Evolutionary conservation across 1,284 basidiomycete genomes (phyloP).

Genomic region (Boletus smithii): DNA sequence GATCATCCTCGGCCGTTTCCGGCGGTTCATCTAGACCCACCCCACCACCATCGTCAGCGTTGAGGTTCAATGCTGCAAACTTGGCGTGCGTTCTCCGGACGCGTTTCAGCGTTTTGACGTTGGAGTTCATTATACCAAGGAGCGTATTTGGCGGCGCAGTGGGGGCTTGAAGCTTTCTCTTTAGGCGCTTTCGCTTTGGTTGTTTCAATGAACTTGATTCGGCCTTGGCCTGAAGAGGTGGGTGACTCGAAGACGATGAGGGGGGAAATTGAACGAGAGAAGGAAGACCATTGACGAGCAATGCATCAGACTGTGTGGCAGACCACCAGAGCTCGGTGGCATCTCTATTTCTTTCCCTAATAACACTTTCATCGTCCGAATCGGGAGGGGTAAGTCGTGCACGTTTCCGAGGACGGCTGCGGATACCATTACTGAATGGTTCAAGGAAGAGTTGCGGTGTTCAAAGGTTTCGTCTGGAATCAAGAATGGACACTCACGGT

Average conservation of each 20-base stretch:
- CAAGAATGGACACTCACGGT: constrained; percentile 40
- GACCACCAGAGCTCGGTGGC: constrained; percentile 70
- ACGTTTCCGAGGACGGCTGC: constrained; percentile 45
- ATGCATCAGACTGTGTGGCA: constrained; percentile 55
- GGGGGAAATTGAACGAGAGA: constrained; percentile 46
- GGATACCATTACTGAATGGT: constrained; percentile 41
- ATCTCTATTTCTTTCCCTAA: constrained; percentile 34
- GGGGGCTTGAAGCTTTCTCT: constrained; percentile 34
- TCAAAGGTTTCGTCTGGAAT: constrained; percentile 8
- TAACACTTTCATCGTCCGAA: constrained; percentile 30
- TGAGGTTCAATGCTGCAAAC: constrained; percentile 55
- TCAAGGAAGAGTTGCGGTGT: too few relatives aligned
- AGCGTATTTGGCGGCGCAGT: constrained; percentile 45
- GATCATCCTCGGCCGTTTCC: constrained; percentile 23
- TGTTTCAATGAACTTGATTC: constrained; percentile 15
- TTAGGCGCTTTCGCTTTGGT: constrained; percentile 35
- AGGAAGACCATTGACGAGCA: constrained; percentile 66
- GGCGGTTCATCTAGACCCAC: constrained; percentile 28
- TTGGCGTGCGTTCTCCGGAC: constrained; percentile 68
- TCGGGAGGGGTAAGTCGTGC: constrained; percentile 34
- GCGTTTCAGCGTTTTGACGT: constrained; percentile 67
- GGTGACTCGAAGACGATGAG: constrained; percentile 22
- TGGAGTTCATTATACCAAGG: constrained; percentile 65
- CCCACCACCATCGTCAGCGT: constrained; percentile 44
- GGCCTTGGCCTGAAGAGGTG: constrained; percentile 12